Conservation (phyloP, 208 protist species). For the Trypanosoma melophagium region DNA sequence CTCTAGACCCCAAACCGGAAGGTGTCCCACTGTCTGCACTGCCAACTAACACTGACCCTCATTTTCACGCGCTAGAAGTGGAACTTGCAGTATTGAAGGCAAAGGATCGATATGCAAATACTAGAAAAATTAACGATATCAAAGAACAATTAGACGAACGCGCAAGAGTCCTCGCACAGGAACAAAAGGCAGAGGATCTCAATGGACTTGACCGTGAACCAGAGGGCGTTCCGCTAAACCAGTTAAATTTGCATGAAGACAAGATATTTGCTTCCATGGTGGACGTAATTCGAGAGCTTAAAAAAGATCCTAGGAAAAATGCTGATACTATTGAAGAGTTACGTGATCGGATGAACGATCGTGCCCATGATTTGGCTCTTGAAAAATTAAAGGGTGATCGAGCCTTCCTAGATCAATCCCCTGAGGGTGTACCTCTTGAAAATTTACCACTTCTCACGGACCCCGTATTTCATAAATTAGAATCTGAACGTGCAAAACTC, state of each 20-base stretch:
- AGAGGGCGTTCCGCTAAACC: conserved; percentile 41
- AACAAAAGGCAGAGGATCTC: conserved; percentile 62
- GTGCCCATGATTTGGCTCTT: conserved; percentile 40
- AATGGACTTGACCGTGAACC: conserved; percentile 46
- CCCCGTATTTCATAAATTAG: conserved; percentile 58
- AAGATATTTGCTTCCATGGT: conserved; percentile 58
- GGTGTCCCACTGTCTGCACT: conserved; percentile 64
- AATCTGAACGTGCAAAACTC: conserved; percentile 66
- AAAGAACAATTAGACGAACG: conserved; percentile 46
- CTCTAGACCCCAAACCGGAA: conserved; percentile 58
- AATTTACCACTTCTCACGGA: conserved; percentile 67
- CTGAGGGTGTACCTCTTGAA: conserved; percentile 54
- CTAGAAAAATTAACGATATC: conserved; percentile 48
- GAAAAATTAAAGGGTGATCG: conserved; percentile 41
- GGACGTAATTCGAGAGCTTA: conserved; percentile 64
- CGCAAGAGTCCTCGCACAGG: conserved; percentile 56
- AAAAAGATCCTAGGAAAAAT: conserved; percentile 56
- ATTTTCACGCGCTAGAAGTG: conserved; percentile 52
- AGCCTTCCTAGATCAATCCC: conserved; percentile 46
- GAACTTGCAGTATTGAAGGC: conserved; percentile 55
- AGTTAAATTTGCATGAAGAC: conserved; percentile 76
- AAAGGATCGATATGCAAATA: conserved; percentile 37
- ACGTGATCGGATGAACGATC: conserved; percentile 52
- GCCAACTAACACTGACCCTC: conserved; percentile 59
- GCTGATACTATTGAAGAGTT: conserved; percentile 35